phyloP scores from a whole-genome alignment of 2,329 filamentous ascomycete species.

The Raffaelea ambrosiae region DNA sequence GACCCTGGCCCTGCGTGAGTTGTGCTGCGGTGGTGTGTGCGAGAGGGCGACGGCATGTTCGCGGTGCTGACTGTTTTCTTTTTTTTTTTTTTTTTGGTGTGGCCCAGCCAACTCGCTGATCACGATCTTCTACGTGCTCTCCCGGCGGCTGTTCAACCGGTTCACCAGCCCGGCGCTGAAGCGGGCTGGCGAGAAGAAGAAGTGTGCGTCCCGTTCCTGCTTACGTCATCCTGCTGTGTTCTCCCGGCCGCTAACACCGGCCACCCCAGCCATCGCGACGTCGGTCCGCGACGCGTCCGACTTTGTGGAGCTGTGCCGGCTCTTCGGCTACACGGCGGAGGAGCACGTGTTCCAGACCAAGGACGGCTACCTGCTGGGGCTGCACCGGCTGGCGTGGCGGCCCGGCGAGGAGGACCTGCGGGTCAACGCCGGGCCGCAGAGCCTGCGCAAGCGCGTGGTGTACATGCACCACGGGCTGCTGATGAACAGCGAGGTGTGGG shows the following conservation, averaged over 20 bases:
- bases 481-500: slow-evolving; percentile 99
- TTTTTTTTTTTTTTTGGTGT: neutral
- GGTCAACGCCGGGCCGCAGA: slow-evolving; percentile 64
- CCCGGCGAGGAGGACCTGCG: slow-evolving; percentile 71
- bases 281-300: slow-evolving; percentile 80
- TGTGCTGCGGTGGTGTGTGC: neutral
- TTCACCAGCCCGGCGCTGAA: slow-evolving; percentile 62
- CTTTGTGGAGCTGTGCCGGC: slow-evolving; percentile 85
- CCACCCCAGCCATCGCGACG: slow-evolving; percentile 57
- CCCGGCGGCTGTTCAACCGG: slow-evolving; percentile 72
- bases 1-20: slow-evolving; percentile 74
- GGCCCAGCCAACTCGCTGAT: slow-evolving; percentile 66
- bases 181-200: slow-evolving; percentile 58
- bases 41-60: neutral
- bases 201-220: slow-evolving; percentile 38
- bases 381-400: slow-evolving; percentile 79
- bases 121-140: slow-evolving; percentile 71
- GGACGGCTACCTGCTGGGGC: slow-evolving; percentile 84
- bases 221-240: slow-evolving; percentile 10
- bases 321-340: slow-evolving; percentile 89
- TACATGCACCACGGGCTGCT: slow-evolving; percentile 94
- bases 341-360: slow-evolving; percentile 93
- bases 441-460: slow-evolving; percentile 72
- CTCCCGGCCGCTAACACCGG: slow-evolving; percentile 31
- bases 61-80: slow-evolving; percentile 2